Evolutionary conservation across 2,329 filamentous ascomycete species (phyloP), one percentile per base, ranked within the genome.

Genomic region (Zalaria obscura): DNA sequence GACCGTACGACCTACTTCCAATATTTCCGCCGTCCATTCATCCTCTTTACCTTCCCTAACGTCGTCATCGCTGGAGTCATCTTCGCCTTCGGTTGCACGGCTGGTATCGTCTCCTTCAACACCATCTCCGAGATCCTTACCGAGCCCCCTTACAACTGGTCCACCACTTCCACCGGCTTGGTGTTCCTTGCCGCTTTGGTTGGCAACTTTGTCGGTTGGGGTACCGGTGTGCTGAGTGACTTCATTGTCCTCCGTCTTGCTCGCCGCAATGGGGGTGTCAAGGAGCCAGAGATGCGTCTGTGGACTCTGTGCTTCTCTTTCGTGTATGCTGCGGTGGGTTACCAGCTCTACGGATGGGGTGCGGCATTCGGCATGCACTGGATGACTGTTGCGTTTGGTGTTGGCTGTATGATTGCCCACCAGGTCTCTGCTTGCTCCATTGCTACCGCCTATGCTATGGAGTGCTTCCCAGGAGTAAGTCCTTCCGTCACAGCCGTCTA

Each of bases 161-260:
- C 51, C 29, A 53, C 56, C 1, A 57, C 58, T 0, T 52, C 56
- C 2, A 55, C 58, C 0, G 60, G 47, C 3, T 42, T 52, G 1
- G 43, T 52, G 18, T 51, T 48, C 35, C 46, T 50, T 27, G 48
- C 51, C 25, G 50, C 51, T 5, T 46, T 53, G 8, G 39, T 51
- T 26, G 48, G 50, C 26, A 50, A 45, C 37, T 26, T 49, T 27
- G 33, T 51, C 18, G 51, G 51, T 25, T 49, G 46, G 44, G 18
- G 36, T 27, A 46, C 63, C 0, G 67, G 67, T 1, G 65, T 65
- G 1, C 47, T 68, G 36, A 67, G 64, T 45, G 67, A 66, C 50
- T 62, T 56, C 50, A 50, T 65, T 33, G 42, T 46, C 35, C 10
- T 67, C 29, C 44, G 45, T 25, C 36, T 51, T 0, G 41, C 50